Conservation (phyloP, 1,284 basidiomycete genomes). For the Apiotrichum brassicae region DNA sequence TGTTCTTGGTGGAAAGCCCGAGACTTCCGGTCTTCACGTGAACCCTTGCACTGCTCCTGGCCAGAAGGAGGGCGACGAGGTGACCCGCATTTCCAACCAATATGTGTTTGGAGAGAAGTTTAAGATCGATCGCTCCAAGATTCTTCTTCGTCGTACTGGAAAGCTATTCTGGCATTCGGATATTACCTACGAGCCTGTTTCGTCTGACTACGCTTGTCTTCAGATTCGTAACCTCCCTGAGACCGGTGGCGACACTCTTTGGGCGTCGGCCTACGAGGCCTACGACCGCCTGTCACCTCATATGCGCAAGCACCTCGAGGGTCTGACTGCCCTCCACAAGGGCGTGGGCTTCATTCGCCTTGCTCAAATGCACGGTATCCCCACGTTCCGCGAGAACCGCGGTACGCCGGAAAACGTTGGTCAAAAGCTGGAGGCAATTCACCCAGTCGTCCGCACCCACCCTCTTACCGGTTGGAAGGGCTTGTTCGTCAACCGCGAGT, state of each 20-base stretch:
- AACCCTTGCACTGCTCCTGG: conserved; percentile 56
- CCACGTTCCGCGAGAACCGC: conserved; percentile 25
- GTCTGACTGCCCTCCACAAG: conserved; percentile 54
- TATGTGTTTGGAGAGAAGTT: conserved; percentile 29
- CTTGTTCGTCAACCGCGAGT: conserved; percentile 59
- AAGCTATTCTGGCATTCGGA: conserved; percentile 48
- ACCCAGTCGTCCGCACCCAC: conserved; percentile 48
- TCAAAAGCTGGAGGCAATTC: conserved; percentile 56
- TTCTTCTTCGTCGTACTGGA: conserved; percentile 50
- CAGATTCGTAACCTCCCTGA: conserved; percentile 53
- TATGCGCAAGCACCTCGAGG: conserved; percentile 32
- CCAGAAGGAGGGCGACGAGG: conserved; percentile 48
- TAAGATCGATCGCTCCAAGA: conserved; percentile 56
- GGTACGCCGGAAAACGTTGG: conserved; percentile 59
- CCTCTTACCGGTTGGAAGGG: conserved; percentile 70
- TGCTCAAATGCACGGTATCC: conserved; percentile 23
- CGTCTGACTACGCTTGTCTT: conserved; percentile 54
- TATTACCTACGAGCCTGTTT: conserved; percentile 62
- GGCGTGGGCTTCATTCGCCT: conserved; percentile 50
- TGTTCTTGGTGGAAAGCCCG: conserved; percentile 54
- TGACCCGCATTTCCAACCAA: conserved; percentile 51
- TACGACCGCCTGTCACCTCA: conserved; percentile 39
- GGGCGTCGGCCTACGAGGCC: conserved; percentile 52
- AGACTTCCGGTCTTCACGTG: conserved; percentile 54
- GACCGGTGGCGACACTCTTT: conserved; percentile 35